Conservation (phyloP, 1,284 basidiomycete genomes). For the Fomitopsis betulina region DNA sequence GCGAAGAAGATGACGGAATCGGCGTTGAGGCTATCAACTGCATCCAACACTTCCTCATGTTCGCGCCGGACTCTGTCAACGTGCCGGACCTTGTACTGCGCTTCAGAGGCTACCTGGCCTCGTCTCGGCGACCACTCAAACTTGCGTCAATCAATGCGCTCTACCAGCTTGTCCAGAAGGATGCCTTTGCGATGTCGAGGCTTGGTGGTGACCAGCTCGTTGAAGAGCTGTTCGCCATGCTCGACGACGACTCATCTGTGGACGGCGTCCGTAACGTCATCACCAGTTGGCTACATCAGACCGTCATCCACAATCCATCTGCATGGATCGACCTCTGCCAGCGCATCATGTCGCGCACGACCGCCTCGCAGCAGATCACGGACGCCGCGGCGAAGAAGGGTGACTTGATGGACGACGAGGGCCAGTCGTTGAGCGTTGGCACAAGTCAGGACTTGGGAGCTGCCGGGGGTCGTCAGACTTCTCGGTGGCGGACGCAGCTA, state of each 20-base stretch:
- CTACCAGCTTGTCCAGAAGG: constrained; percentile 96
- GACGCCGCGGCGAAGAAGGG: constrained; percentile 48
- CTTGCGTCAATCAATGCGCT: constrained; percentile 93
- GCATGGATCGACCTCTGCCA: constrained; percentile 99
- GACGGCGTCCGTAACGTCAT: constrained; percentile 94
- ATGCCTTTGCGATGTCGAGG: constrained; percentile 88
- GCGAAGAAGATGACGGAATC: constrained; percentile 85
- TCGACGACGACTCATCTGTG: constrained; percentile 93
- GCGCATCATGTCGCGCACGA: constrained; percentile 89
- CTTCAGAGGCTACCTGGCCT: constrained; percentile 75
- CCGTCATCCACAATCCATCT: constrained; percentile 87
- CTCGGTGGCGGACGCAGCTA: constrained; percentile 94
- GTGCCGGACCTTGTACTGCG: constrained; percentile 73
- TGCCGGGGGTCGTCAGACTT: constrained; percentile 48
- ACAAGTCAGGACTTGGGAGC: constrained; percentile 35
- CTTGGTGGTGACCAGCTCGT: constrained; percentile 93
- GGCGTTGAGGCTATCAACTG: constrained; percentile 94
- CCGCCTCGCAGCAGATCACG: constrained; percentile 71
- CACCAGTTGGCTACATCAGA: constrained; percentile 93
- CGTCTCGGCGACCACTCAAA: constrained; percentile 80
- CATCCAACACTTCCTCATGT: constrained; percentile 96
- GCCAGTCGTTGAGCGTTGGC: constrained; percentile 76
- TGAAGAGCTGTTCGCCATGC: constrained; percentile 90
- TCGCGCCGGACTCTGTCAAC: constrained; percentile 81
- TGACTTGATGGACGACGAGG: constrained; percentile 86